Percentiles rank a stretch among this genome's conserved stretches.
Evolutionary conservation across 2,329 filamentous ascomycete species (phyloP).

Genomic region (Lasiodiplodia hormozganensis): DNA sequence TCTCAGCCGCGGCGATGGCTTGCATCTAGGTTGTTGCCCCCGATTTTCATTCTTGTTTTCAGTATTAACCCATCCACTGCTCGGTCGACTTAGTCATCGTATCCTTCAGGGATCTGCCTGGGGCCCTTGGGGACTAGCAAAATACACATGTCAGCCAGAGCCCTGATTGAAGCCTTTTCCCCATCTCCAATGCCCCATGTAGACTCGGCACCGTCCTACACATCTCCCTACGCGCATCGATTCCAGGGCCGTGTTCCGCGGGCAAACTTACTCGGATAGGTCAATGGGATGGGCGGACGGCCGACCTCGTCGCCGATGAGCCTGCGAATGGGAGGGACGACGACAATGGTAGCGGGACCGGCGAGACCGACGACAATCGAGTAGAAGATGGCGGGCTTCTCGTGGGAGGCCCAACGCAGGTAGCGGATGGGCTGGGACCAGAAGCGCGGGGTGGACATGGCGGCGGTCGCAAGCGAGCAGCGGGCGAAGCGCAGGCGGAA

Average conservation of each 20-base stretch:
- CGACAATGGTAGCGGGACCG: conserved; percentile 74
- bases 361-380: conserved; percentile 75
- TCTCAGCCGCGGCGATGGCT: neutral
- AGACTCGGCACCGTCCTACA: neutral
- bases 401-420: conserved; percentile 84
- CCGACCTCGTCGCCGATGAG: conserved; percentile 74
- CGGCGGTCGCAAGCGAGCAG: conserved; percentile 35
- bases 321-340: conserved; percentile 76
- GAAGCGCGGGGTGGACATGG: conserved; percentile 79
- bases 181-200: neutral
- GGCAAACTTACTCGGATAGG: conserved; percentile 84
- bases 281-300: conserved; percentile 76
- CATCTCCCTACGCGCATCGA: neutral
- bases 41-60: neutral
- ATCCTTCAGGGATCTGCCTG: conserved; percentile 53
- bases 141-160: conserved; percentile 29
- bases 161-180: neutral
- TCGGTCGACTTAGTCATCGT: conserved; percentile 49
- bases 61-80: conserved; percentile 22
- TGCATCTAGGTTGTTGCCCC: neutral
- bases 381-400: conserved; percentile 92
- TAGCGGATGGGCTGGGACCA: conserved; percentile 84
- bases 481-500: neutral
- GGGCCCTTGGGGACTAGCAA: conserved; percentile 55
- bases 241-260: neutral